Evolutionary conservation across 169 alveolate genomes (phyloP), one percentile per base, ranked within the genome.

Genomic region (Cryptosporidium baileyi): DNA sequence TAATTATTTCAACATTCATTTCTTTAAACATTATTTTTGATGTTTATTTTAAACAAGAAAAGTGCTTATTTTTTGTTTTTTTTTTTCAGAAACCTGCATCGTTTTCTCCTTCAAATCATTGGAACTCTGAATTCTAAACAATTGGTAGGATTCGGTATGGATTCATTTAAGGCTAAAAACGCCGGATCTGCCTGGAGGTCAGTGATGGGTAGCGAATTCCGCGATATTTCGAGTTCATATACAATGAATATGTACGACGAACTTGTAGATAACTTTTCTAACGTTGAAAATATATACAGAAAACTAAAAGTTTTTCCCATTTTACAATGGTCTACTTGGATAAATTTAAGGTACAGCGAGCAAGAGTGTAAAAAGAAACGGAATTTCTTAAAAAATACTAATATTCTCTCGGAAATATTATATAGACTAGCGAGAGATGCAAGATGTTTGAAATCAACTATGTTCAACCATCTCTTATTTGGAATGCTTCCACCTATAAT

Each of bases 141-240:
- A n/a, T n/a, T 47, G 59, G 19, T 15, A 5, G 47, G 6, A 28
- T 11, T 49, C 47, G 81, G 63, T 15, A 45, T 51, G 30, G 63
- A 65, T 34, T 45, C 47, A 28, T 44, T 17, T 24, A 65, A 36
- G 9, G 81, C 81, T 4, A 65, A 51, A 44, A 74, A 74, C 54
- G 43, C 60, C n/a, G 74, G 40, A 19, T 74, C 85, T 24, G n/a
- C 36, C 13, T 74, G 85, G 85, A 34, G 54, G 34, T 74, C 85
- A 2, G 85, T 41, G 26, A n/a, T 74, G 74, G 85, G 85, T 13
- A 51, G 49, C 8, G 67, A 54, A 13, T 51, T 74, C 32, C 36
- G 49, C n/a, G n/a, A n/a, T n/a, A n/a, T 44, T 63, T 49, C 36
- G 60, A n/a, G 51, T 22, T 34, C 57, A 38, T 5, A 3, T 8